Evolutionary conservation across 345 rosid genomes (phyloP), one percentile per base, ranked within the genome.

Genomic region (Physaria fendleri): DNA sequence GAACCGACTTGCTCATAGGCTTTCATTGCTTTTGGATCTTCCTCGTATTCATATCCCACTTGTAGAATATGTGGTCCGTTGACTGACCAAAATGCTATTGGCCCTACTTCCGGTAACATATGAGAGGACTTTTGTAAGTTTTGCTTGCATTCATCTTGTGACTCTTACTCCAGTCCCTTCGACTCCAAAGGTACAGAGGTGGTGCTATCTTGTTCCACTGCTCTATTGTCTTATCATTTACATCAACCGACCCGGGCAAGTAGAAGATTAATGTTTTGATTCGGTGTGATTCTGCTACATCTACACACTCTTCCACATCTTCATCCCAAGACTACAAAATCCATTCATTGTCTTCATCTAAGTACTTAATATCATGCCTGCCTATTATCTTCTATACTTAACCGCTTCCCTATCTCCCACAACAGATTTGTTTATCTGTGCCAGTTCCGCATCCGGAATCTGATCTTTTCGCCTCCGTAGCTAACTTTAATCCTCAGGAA

Each of bases 1-100:
- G 96, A 79, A 65, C 96, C 95, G 22, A 81, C 81, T 77, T 66
- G 85, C 66, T 92, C 96, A 8, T 77, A 92, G 5, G 98, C 96
- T 79, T 82, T 87, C 88, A 92, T 86, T 44, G 81, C 98, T 84
- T 84, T 84, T 20, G 85, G 79, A 76, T 92, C 79, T 60, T 80
- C 82, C 74, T 92, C 98, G 12, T 86, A 87, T 75, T 81, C 95
- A 22, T 92, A 88, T 7, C 98, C 98, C 22, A 86, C 51, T 78
- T 92, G 88, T 14, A 92, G 76, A 58, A 92, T 82, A 42, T 85
- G 44, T 10, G 98, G 88, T 62, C 93, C 98, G 35, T 86, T 92
- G 45, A 88, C 66, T 6, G 93, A 82, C 96, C 98, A 88, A 61
- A 92, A 80, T 9, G 95, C 85, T 56, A 93, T 82, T 56, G 76